Base-by-base conservation (phyloP, 2,329 filamentous ascomycete species). In the Colletotrichum truncatum region DNA sequence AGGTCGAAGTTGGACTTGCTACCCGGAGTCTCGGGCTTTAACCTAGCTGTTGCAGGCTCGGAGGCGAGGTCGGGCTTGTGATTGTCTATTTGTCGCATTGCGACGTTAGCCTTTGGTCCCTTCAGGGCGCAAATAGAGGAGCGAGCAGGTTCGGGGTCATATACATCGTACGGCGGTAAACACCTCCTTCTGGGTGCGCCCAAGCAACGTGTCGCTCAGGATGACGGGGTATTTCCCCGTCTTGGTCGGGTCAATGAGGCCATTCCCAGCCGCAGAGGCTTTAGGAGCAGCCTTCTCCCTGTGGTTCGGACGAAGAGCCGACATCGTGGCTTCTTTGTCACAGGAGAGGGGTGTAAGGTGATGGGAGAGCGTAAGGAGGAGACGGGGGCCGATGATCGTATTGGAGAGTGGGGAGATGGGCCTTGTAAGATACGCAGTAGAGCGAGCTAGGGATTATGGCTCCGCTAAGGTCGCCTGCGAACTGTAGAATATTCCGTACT, bases 161-260 rank as follows among this genome's bases (percentile, higher is more conserved):
- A 66, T 82, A 89, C 88, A 90, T 77, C 84, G 80, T 51, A 91
- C 80, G 58, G 85, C 85, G 1, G 87, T 90, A 70, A 87, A 89
- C 49, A 87, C 78, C 66, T 89, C 85, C 68, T 85, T 87, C 30
- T 84, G 78, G 1, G 84, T 75, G 67, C 84, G 86, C 41, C 85
- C 85, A 34, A 89, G 77, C 30, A 91, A 78, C 26, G 85, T 84
- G 70, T 90, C 88, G 73, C 88, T 89, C 45, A 91, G 80, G 48
- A 90, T 82, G 60, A 91, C 84, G 52, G 87, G 88, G 72, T 90
- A 91, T 72, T 87, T 87, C 63, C 82, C 87, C 64, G 81, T 79
- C 75, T 87, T 85, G 58, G 87, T 88, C 66, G 87, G 85, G 76
- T 90, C 87, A 64, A 90, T 82, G 58, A 84, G 72, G 69, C 74